Conservation (phyloP, 2,329 filamentous ascomycete species). For the Daldinia sp. region DNA sequence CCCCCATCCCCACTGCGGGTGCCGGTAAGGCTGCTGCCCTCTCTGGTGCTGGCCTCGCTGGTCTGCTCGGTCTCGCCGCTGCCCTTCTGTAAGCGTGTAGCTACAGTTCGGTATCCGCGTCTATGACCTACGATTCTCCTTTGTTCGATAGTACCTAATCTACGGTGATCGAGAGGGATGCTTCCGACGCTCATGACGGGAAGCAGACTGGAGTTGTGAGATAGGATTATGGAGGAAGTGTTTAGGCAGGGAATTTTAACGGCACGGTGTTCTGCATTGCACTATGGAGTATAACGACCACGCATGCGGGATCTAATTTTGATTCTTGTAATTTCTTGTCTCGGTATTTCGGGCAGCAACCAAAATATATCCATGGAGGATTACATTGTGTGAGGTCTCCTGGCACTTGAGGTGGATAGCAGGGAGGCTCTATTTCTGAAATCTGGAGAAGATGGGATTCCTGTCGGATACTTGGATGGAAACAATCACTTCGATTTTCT, state of each 20-base stretch:
- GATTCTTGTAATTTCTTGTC: conserved; percentile 56
- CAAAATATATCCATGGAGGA: conserved; percentile 47
- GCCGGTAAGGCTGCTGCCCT: conserved; percentile 64
- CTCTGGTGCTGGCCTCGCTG: conserved; percentile 67
- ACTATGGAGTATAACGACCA: conserved; percentile 49
- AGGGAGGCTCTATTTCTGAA: conserved; percentile 19
- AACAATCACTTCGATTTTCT: conserved; percentile 8
- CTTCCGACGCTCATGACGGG: conserved; percentile 51
- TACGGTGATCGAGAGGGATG: conserved; percentile 48
- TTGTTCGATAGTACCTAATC: conserved; percentile 54
- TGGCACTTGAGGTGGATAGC: conserved; percentile 34
- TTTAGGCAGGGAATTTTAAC: conserved; percentile 45
- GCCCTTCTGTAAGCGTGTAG: conserved; percentile 62
- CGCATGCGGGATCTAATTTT: conserved; percentile 48
- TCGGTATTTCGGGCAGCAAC: conserved; percentile 47
- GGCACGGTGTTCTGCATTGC: conserved; percentile 48
- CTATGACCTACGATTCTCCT: conserved; percentile 52
- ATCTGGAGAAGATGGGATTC: conserved; percentile 17
- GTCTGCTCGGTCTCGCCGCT: conserved; percentile 67
- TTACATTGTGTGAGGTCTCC: conserved; percentile 50
- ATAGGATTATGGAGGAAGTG: conserved; percentile 37
- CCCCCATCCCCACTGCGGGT: conserved; percentile 59
- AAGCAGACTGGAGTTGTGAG: conserved; percentile 47
- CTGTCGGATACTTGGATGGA: conserved; percentile 24
- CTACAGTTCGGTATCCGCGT: conserved; percentile 45